Evolutionary conservation across 495 filamentous ascomycete species (phyloP).

Genomic region (Annulohypoxylon maeteangense): DNA sequence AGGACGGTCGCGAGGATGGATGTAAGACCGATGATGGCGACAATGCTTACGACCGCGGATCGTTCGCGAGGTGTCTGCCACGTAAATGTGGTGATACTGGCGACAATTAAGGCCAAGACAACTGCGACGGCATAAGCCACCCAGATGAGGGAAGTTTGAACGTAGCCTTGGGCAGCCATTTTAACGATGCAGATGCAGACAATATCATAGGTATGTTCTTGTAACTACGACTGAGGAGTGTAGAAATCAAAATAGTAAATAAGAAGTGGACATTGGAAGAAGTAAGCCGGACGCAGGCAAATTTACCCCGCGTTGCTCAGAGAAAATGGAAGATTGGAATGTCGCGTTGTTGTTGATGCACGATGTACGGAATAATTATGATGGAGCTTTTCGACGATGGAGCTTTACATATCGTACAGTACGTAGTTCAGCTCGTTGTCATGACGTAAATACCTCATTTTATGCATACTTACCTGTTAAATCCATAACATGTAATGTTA

Average conservation of each 20-base stretch:
- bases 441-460: slow-evolving; percentile 38
- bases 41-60: slow-evolving; percentile 78
- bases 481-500: not conserved
- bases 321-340: slow-evolving; percentile 29
- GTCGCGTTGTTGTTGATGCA: slow-evolving; percentile 34
- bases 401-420: no score
- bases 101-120: slow-evolving; percentile 72
- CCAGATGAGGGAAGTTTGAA: slow-evolving; percentile 90
- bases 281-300: slow-evolving; percentile 19
- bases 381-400: not conserved
- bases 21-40: slow-evolving; percentile 86
- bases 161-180: slow-evolving; percentile 70
- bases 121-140: slow-evolving; percentile 87
- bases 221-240: slow-evolving; percentile 21
- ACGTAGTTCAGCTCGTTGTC: slow-evolving; percentile 11
- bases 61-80: slow-evolving; percentile 92
- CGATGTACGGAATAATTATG: not conserved
- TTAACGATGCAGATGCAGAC: slow-evolving; percentile 50
- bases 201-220: slow-evolving; percentile 52
- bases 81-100: slow-evolving; percentile 81
- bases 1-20: slow-evolving; percentile 91
- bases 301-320: slow-evolving; percentile 36
- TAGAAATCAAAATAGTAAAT: slow-evolving; percentile 13
- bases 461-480: not conserved
- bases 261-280: slow-evolving; percentile 12